These are phyloP conservation scores for Arabis hirsuta DNA, from an alignment of 345 rosid species.

Conservation along the genomic window DNA sequence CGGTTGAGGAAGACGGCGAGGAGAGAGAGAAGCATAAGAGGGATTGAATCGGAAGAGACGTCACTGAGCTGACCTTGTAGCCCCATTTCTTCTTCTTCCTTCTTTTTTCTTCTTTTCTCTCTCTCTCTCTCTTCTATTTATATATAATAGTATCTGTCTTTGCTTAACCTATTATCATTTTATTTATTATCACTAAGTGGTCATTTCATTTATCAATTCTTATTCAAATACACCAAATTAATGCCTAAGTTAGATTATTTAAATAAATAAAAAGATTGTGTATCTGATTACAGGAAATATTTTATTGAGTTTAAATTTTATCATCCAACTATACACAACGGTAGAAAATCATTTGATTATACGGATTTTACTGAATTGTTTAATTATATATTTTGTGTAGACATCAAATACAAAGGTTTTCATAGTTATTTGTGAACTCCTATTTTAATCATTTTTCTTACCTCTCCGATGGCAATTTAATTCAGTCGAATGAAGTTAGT, in stretches of 20 bases:
- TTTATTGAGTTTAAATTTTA: too few species aligned
- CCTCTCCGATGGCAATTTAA: not conserved
- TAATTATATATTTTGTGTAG: too few species aligned
- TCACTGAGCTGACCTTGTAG: slow-evolving; percentile 71
- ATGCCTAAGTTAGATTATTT: too few species aligned
- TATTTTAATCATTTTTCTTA: not conserved
- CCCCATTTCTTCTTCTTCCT: slow-evolving; percentile 54
- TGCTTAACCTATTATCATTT: slow-evolving; percentile 23
- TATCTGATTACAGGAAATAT: too few species aligned
- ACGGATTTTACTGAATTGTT: too few species aligned
- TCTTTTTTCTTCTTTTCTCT: slow-evolving; percentile 2
- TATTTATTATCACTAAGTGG: too few species aligned
- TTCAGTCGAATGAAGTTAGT: not conserved
- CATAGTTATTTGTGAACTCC: not conserved
- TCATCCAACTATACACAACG: not conserved
- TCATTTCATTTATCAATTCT: too few species aligned
- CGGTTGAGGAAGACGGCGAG: slow-evolving; percentile 57
- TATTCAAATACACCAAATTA: not conserved
- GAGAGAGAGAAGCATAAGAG: slow-evolving; percentile 61
- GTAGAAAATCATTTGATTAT: not conserved
- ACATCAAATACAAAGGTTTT: not conserved
- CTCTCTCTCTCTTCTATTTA: not conserved
- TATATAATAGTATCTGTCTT: slow-evolving; percentile 28
- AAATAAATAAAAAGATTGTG: too few species aligned
- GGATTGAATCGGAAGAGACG: slow-evolving; percentile 82